A percentile compares a stretch with the other conserved stretches of the same genome.
Evolutionary conservation across 1,284 basidiomycete species (phyloP).

Genomic region (Marasmius fiardii): DNA sequence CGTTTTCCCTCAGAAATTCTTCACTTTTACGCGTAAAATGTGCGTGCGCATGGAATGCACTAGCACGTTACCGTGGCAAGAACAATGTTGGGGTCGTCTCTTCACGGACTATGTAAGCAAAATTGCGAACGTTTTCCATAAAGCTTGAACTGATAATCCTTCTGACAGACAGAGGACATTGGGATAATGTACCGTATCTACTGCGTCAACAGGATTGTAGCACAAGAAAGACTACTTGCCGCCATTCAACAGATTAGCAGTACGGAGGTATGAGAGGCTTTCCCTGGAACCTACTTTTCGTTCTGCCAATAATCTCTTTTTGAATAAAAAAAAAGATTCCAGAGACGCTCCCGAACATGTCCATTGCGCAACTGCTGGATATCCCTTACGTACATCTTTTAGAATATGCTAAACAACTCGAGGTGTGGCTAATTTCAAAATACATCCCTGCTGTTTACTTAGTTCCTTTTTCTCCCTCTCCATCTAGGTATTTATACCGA

Average conservation of each 20-base stretch:
- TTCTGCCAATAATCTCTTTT: neutral
- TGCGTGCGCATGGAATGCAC: constrained; percentile 12
- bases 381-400: constrained; percentile 7
- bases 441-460: neutral
- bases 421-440: neutral
- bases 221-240: neutral
- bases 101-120: constrained; percentile 11
- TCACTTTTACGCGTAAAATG: constrained; percentile 14
- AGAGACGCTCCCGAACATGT: neutral
- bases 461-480: neutral
- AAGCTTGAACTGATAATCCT: neutral
- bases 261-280: neutral
- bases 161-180: constrained; percentile 8
- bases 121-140: neutral
- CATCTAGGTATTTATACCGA: constrained; percentile 3
- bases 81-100: constrained; percentile 14
- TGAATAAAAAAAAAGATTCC: neutral
- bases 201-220: constrained; percentile 13
- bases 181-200: constrained; percentile 12
- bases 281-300: neutral
- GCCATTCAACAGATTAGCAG: neutral
- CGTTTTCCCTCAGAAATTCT: constrained; percentile 13
- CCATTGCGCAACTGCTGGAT: constrained; percentile 1
- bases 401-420: neutral
- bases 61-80: constrained; percentile 7